These are phyloP conservation scores for Paecilomyces formosus DNA, from an alignment of 2,329 filamentous ascomycete genomes.

Conservation along the genomic window DNA sequence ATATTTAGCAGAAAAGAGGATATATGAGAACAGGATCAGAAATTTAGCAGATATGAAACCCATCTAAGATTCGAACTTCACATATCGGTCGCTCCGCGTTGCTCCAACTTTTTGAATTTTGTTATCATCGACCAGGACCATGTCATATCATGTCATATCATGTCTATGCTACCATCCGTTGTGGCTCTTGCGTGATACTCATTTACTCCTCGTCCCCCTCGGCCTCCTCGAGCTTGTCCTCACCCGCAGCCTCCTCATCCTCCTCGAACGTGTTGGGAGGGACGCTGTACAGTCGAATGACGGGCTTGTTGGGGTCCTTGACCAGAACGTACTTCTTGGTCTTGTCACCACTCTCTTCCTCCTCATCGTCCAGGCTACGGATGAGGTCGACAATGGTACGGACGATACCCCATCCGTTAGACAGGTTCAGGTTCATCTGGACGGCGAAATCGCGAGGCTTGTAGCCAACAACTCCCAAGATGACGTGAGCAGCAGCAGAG, in stretches of 20 bases:
- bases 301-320: conserved; percentile 94
- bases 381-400: conserved; percentile 91
- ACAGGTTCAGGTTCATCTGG: conserved; percentile 96
- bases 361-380: conserved; percentile 26
- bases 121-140: not conserved
- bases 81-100: not conserved
- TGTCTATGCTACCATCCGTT: not conserved
- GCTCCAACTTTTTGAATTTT: not conserved
- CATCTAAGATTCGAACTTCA: not conserved
- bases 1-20: not conserved
- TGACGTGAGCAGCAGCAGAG: conserved; percentile 85
- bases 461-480: conserved; percentile 93
- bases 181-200: conserved; percentile 2
- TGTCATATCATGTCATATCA: not conserved
- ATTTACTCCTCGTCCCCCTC: conserved; percentile 43
- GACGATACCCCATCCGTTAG: conserved; percentile 98
- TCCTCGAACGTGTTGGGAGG: conserved; percentile 85
- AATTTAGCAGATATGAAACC: not conserved
- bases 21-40: not conserved
- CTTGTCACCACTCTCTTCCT: conserved; percentile 31
- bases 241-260: conserved; percentile 59
- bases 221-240: conserved; percentile 48
- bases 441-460: conserved; percentile 94
- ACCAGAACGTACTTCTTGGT: conserved; percentile 49
- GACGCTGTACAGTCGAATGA: conserved; percentile 87